Conservation (phyloP, 2,329 filamentous ascomycete genomes). For the Pseudogymnoascus sp. region DNA sequence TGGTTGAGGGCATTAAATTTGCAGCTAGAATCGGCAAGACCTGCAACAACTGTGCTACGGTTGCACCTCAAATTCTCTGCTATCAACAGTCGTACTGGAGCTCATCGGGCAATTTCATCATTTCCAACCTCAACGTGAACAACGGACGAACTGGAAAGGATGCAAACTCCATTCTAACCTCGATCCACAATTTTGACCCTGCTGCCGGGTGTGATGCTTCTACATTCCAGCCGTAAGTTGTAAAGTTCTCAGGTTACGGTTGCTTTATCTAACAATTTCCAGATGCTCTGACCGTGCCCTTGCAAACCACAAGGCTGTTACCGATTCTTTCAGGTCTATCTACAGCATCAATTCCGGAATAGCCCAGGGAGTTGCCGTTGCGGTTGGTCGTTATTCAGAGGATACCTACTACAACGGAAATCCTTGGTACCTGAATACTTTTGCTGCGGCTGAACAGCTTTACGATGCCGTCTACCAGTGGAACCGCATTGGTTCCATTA, state of each 20-base stretch:
- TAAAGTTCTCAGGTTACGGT: too few species aligned
- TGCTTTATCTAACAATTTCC: too few species aligned
- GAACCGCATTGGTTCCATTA: conserved; percentile 53
- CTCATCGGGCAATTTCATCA: conserved; percentile 50
- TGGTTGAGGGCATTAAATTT: conserved; percentile 58
- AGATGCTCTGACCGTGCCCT: conserved; percentile 33
- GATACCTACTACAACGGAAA: conserved; percentile 71
- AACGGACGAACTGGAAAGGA: conserved; percentile 60
- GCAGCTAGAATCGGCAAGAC: conserved; percentile 52
- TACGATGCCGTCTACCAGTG: conserved; percentile 70
- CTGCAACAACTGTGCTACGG: conserved; percentile 49
- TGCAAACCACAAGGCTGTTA: conserved; percentile 66
- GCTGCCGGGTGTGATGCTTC: conserved; percentile 55
- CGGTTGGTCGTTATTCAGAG: conserved; percentile 60
- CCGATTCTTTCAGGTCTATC: conserved; percentile 64
- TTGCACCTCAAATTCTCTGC: conserved; percentile 61
- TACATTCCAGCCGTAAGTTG: conserved; percentile 60
- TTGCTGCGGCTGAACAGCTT: conserved; percentile 71
- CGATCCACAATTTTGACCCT: conserved; percentile 63
- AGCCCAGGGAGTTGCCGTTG: conserved; percentile 48
- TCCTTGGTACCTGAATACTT: conserved; percentile 71
- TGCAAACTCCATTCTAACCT: conserved; percentile 58
- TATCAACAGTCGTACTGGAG: conserved; percentile 67
- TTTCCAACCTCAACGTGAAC: conserved; percentile 60
- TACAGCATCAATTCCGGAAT: conserved; percentile 64